These are phyloP conservation scores for Talaromyces sp. DNA, from an alignment of 2,329 filamentous ascomycete genomes.

Conservation along the genomic window DNA sequence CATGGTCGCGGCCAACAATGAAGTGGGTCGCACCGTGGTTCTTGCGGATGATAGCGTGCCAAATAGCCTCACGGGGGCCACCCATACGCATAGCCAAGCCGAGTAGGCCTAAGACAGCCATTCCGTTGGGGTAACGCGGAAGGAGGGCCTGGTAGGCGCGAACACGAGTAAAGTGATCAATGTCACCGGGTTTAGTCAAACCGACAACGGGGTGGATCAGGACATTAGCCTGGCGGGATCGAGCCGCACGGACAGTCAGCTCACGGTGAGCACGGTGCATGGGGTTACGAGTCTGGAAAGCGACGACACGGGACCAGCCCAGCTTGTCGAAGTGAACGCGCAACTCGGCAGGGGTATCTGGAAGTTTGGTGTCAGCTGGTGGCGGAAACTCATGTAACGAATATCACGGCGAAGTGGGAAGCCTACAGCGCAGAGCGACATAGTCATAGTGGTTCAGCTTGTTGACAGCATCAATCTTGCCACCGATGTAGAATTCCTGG, in stretches of 20 bases:
- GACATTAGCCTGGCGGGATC: constrained; percentile 94
- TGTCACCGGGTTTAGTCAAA: constrained; percentile 97
- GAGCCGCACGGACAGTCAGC: constrained; percentile 93
- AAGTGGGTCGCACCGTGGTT: constrained; percentile 99
- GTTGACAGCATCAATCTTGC: constrained; percentile 94
- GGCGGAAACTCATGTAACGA: neutral
- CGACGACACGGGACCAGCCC: constrained; percentile 95
- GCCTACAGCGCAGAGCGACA: constrained; percentile 86
- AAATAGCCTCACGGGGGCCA: constrained; percentile 95
- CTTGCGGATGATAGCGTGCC: constrained; percentile 99
- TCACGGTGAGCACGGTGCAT: constrained; percentile 99
- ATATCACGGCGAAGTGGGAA: neutral
- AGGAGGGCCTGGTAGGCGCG: constrained; percentile 97
- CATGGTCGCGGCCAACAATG: constrained; percentile 98
- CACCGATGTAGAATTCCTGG: constrained; percentile 89
- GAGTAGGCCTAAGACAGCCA: constrained; percentile 94
- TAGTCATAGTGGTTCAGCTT: constrained; percentile 98
- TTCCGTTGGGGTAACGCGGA: constrained; percentile 96
- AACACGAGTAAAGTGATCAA: constrained; percentile 99
- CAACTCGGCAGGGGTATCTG: constrained; percentile 90
- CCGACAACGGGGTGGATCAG: constrained; percentile 98
- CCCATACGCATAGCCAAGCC: constrained; percentile 99
- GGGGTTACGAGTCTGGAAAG: constrained; percentile 98
- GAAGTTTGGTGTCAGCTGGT: neutral
- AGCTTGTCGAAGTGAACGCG: constrained; percentile 99